Evolutionary conservation across 75 land plant genomes (phyloP), one percentile per base, ranked within the genome.

Genomic region (Chamaecyparis obtusa): DNA sequence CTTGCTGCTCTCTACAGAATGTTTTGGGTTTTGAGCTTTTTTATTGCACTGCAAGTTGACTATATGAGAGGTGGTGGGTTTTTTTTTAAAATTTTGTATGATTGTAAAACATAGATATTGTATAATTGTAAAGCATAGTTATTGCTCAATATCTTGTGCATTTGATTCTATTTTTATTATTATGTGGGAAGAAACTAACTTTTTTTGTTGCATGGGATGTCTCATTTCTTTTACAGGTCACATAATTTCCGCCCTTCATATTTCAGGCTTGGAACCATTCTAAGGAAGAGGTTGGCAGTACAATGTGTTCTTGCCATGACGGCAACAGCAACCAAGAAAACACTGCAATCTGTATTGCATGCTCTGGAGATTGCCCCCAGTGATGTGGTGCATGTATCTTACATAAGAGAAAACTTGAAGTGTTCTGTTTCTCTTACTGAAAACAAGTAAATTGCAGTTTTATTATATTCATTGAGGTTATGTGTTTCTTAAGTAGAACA

Each of bases 211-310:
- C 76, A 85, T 37, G 86, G 35, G 10, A 17, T n/a, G 83, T 77
- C 37, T 21, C 41, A 44, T 46, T 44, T 84, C 44, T 75, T 43
- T 56, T 54, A 43, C 92, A 98, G 99, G 99, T 98, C 99, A 49
- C 99, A 98, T 86, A 98, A 98, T 89, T 98, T 98, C 79, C 94
- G 99, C 54, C 99, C 99, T 84, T 95, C 99, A 85, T 98, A 98
- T 89, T 90, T 94, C 89, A 94, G 99, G 93, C 95, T 98, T 77
- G 93, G 96, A 76, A 94, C 93, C 60, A 30, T 97, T 57, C 87
- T 98, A 49, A 88, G 88, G 75, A 88, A 88, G 32, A 93, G 77
- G 84, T 91, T 98, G 55, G 93, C 92, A 86, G 92, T 89, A 79
- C 56, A 84, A 11, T 96, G 99, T 89, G 83, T 97, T 75, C 95